These are phyloP conservation scores for Aegle marmelos DNA, from an alignment of 345 rosid species.

Conservation along the genomic window DNA sequence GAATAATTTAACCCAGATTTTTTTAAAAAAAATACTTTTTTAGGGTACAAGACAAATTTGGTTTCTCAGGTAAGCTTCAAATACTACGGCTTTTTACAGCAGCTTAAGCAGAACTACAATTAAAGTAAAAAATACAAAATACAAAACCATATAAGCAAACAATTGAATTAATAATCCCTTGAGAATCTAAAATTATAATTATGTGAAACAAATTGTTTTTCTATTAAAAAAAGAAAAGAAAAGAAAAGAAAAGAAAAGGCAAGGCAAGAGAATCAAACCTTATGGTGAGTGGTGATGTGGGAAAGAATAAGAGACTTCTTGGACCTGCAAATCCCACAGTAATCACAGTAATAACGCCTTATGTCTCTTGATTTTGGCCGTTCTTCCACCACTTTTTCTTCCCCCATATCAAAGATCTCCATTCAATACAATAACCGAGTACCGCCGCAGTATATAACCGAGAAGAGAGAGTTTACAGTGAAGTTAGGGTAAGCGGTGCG, in stretches of 20 bases:
- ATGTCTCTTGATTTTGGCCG: slow-evolving; percentile 43
- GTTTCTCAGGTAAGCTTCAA: neutral
- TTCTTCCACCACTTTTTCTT: slow-evolving; percentile 11
- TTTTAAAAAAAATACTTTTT: too few species aligned
- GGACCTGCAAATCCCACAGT: slow-evolving; percentile 84
- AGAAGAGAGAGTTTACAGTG: neutral
- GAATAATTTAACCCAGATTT: too few species aligned
- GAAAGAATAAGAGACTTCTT: slow-evolving; percentile 68
- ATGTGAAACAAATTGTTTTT: too few species aligned
- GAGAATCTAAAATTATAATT: neutral
- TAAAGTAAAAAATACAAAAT: neutral
- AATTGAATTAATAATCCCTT: neutral
- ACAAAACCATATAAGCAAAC: neutral
- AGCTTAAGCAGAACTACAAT: neutral
- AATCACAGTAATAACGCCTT: slow-evolving; percentile 69
- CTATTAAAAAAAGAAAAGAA: neutral
- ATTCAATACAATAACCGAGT: neutral
- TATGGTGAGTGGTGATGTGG: slow-evolving; percentile 55
- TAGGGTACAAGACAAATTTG: neutral
- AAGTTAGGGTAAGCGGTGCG: neutral
- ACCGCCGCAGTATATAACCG: neutral
- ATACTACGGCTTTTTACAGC: neutral
- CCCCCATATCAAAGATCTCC: slow-evolving; percentile 5
- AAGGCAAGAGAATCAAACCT: slow-evolving; percentile 30
- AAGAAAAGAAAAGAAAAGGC: too few species aligned